phyloP scores from a whole-genome alignment of 2,329 filamentous ascomycete species.

The Lizonia empirigonia region DNA sequence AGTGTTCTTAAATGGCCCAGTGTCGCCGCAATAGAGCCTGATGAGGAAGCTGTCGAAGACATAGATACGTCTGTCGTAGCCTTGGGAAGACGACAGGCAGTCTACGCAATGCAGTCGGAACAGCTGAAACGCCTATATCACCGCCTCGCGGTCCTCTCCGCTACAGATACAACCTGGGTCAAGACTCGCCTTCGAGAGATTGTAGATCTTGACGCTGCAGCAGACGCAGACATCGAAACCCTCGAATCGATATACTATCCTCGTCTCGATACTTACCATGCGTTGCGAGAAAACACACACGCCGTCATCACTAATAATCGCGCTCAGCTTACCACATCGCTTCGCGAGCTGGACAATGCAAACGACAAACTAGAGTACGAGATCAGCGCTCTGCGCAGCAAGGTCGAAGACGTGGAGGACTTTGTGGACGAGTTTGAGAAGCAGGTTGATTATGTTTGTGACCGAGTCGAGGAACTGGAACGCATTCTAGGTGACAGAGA shows the following conservation, averaged over 20 bases:
- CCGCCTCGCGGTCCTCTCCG: slow-evolving; percentile 62
- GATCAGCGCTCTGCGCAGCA: slow-evolving; percentile 76
- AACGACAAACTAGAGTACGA: slow-evolving; percentile 92
- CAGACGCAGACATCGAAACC: slow-evolving; percentile 61
- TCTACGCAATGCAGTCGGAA: slow-evolving; percentile 53
- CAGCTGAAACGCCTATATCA: slow-evolving; percentile 68
- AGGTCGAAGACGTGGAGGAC: slow-evolving; percentile 86
- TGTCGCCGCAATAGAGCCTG: slow-evolving; percentile 26
- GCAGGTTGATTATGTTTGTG: slow-evolving; percentile 58
- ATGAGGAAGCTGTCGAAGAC: slow-evolving; percentile 29
- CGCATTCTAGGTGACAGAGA: slow-evolving; percentile 57
- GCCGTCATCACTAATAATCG: slow-evolving; percentile 74
- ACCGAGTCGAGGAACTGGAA: slow-evolving; percentile 57
- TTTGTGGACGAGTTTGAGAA: slow-evolving; percentile 79
- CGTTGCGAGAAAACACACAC: slow-evolving; percentile 68
- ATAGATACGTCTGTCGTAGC: slow-evolving; percentile 44
- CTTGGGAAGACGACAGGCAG: slow-evolving; percentile 41
- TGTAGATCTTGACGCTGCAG: slow-evolving; percentile 64
- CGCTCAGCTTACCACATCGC: slow-evolving; percentile 68
- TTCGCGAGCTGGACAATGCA: slow-evolving; percentile 80
- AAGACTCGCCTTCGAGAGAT: slow-evolving; percentile 62
- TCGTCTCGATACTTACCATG: slow-evolving; percentile 71
- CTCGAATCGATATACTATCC: slow-evolving; percentile 76
- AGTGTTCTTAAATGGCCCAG: slow-evolving; percentile 68
- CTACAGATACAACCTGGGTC: slow-evolving; percentile 66